These are phyloP conservation scores for Emmonsiellopsis sp. DNA, from an alignment of 2,329 filamentous ascomycete species.

Conservation along the genomic window DNA sequence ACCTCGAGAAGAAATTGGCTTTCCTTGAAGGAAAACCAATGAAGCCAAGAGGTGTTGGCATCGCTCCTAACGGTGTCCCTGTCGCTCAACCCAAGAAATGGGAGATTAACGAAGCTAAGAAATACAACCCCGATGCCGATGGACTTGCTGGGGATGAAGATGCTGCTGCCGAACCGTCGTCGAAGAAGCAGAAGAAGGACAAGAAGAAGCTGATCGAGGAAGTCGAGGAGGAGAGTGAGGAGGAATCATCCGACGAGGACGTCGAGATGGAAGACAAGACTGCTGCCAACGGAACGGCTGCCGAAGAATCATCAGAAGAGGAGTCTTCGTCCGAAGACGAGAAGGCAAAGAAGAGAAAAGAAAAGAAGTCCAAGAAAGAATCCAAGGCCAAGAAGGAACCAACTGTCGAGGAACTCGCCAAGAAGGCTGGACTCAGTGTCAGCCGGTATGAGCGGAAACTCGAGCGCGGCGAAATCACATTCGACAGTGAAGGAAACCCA, in stretches of 20 bases:
- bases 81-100: conserved; percentile 62
- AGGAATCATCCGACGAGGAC: conserved; percentile 28
- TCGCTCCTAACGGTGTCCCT: conserved; percentile 62
- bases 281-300: conserved; percentile 13
- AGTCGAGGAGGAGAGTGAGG: conserved; percentile 37
- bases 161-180: conserved; percentile 27
- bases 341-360: conserved; percentile 20
- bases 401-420: conserved; percentile 50
- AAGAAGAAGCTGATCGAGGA: conserved; percentile 38
- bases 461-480: conserved; percentile 63
- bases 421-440: conserved; percentile 58
- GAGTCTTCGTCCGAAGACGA: conserved; percentile 16
- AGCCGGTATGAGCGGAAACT: conserved; percentile 72
- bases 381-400: conserved; percentile 12
- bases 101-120: conserved; percentile 82
- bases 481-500: conserved; percentile 56
- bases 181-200: conserved; percentile 34
- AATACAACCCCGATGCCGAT: conserved; percentile 92
- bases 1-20: conserved; percentile 40
- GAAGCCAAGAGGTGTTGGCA: conserved; percentile 62
- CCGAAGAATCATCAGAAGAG: conserved; percentile 14
- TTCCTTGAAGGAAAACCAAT: conserved; percentile 81
- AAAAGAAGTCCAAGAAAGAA: conserved; percentile 37
- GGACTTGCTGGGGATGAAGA: conserved; percentile 63
- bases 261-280: conserved; percentile 21